These are phyloP conservation scores for Neonothopanus nambi DNA, from an alignment of 1,284 basidiomycete genomes.

Conservation along the genomic window DNA sequence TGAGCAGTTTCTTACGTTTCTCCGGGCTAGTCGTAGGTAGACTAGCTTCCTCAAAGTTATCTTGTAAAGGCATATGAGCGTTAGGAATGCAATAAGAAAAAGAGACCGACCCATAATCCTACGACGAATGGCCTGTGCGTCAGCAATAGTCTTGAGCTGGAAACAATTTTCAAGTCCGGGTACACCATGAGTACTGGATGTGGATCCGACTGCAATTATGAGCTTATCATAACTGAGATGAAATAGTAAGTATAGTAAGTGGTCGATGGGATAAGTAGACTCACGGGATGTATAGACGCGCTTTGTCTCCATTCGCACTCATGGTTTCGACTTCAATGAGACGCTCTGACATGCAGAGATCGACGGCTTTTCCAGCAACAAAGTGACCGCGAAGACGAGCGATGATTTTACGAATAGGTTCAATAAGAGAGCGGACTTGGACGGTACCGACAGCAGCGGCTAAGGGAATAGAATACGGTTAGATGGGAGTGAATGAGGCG, in stretches of 20 bases:
- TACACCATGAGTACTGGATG: constrained; percentile 91
- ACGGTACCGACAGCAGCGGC: constrained; percentile 91
- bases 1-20: constrained; percentile 87
- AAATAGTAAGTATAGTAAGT: constrained; percentile 1
- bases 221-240: constrained; percentile 81
- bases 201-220: constrained; percentile 89
- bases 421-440: constrained; percentile 85
- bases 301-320: constrained; percentile 46
- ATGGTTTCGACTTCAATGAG: constrained; percentile 83
- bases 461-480: constrained; percentile 28
- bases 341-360: constrained; percentile 83
- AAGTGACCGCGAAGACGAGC: constrained; percentile 89
- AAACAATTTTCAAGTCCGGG: constrained; percentile 91
- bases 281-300: constrained; percentile 78
- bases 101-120: constrained; percentile 77
- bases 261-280: constrained; percentile 24
- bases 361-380: constrained; percentile 80
- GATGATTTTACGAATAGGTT: constrained; percentile 89
- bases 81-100: not conserved
- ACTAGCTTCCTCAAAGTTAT: constrained; percentile 92
- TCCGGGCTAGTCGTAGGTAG: constrained; percentile 88
- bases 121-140: constrained; percentile 87
- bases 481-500: constrained; percentile 9
- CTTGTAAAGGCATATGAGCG: constrained; percentile 37
- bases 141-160: constrained; percentile 93